Evolutionary conservation across 257 asterid genomes (phyloP), one percentile per base, ranked within the genome.

Genomic region (Mentha longifolia): DNA sequence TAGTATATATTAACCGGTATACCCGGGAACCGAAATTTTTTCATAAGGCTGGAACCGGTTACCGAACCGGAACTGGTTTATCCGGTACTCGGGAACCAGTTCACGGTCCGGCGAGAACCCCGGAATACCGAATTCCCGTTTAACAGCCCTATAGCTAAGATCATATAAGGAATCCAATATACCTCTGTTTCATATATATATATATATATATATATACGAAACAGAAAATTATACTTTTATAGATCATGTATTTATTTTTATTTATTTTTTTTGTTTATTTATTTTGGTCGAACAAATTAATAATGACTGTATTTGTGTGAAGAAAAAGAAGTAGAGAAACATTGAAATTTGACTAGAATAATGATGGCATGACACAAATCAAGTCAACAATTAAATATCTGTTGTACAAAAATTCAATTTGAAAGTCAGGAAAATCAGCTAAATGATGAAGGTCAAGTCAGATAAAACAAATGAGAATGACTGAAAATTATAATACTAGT

Each of bases 391-490:
- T 55, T 50, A 39, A 20, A 22, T 67, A 20, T 37, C 13, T 0
- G 10, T 42, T 2, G 1, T 4, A 10, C 3, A 2, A 42, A 9
- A 8, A 42, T 7, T 28, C 15, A 19, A 37, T 72, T 55, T 73
- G 42, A 52, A 73, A 54, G 67, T 73, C 67, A 73, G 77, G 20
- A 64, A 73, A 64, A 64, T 65, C 72, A 42, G 67, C 72, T 65
- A 72, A 61, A 61, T 30, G 2, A 25, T 9, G 20, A 46, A 10
- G 70, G 71, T 51, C 61, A 71, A 49, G 42, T 28, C 28, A 51
- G 19, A 51, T 16, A 11, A 4, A 4, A 22, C 16, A 19, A 11
- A 33, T 16, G 30, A 19, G 33, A 71, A 33, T 9, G 69, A 71
- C 60, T 31, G 3, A 13, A 49, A 71, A 22, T 14, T 50, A 9